phyloP scores from a whole-genome alignment of 352 stramenopile genomes.

The Globisporangium carolinianum region DNA sequence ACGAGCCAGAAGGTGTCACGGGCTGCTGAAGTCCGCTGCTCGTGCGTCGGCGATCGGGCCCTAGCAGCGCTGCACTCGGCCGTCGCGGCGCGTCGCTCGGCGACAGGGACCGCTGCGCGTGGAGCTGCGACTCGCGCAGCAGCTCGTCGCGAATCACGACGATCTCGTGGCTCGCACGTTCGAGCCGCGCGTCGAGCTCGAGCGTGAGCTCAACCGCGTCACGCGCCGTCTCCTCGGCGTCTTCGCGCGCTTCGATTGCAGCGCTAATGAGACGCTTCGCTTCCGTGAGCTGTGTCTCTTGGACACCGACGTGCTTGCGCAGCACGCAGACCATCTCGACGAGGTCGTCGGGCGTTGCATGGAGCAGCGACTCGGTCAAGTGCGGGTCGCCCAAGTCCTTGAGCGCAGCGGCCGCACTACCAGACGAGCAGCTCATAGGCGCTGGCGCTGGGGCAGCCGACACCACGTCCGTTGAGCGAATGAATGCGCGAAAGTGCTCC shows the following conservation, averaged over 20 bases:
- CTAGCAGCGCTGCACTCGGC: not conserved
- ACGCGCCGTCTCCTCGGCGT: slow-evolving; percentile 58
- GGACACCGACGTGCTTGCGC: slow-evolving; percentile 58
- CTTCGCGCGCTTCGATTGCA: slow-evolving; percentile 72
- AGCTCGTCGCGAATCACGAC: slow-evolving; percentile 19
- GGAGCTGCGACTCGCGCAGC: slow-evolving; percentile 15
- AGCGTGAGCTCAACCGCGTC: slow-evolving; percentile 69
- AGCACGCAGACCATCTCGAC: slow-evolving; percentile 67
- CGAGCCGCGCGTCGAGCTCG: slow-evolving; percentile 65
- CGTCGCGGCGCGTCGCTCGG: not conserved
- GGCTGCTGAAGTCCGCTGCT: slow-evolving; percentile 4
- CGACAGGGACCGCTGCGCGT: slow-evolving; percentile 5
- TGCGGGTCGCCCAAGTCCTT: slow-evolving; percentile 41
- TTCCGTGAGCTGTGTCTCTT: slow-evolving; percentile 69
- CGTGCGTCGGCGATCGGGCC: not conserved
- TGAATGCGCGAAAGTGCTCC: slow-evolving; percentile 85
- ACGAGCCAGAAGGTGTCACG: slow-evolving; percentile 10
- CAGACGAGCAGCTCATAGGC: slow-evolving; percentile 4
- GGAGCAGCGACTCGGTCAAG: slow-evolving; percentile 42
- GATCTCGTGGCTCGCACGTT: slow-evolving; percentile 50
- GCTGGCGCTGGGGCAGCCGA: slow-evolving; percentile 16
- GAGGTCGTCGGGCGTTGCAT: slow-evolving; percentile 46
- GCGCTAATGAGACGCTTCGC: slow-evolving; percentile 66
- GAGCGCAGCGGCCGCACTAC: slow-evolving; percentile 14
- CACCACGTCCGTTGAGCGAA: slow-evolving; percentile 53